These are phyloP conservation scores for Colletotrichum sp. DNA, from an alignment of 2,329 filamentous ascomycete species.

Conservation along the genomic window DNA sequence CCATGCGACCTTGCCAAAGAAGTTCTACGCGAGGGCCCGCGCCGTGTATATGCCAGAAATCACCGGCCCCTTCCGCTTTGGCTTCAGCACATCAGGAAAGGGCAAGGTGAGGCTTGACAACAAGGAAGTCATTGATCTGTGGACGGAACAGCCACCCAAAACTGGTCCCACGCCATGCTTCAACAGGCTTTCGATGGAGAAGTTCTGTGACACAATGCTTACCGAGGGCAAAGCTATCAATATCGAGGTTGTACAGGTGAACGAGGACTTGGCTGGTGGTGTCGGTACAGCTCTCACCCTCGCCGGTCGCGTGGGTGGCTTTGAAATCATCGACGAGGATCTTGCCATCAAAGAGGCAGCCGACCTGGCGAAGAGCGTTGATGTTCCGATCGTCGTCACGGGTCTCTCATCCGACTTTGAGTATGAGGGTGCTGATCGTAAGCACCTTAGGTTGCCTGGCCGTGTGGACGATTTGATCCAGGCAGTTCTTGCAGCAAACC, in stretches of 20 bases:
- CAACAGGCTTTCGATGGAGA: slow-evolving; percentile 21
- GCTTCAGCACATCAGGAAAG: slow-evolving; percentile 24
- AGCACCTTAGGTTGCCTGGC: slow-evolving; percentile 78
- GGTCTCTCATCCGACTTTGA: slow-evolving; percentile 85
- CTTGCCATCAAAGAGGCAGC: slow-evolving; percentile 70
- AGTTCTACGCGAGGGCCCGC: slow-evolving; percentile 15
- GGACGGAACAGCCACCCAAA: slow-evolving; percentile 16
- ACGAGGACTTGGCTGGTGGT: slow-evolving; percentile 25
- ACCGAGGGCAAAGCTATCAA: neutral
- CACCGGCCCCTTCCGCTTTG: slow-evolving; percentile 8
- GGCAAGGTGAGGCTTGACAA: slow-evolving; percentile 29
- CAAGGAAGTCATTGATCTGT: slow-evolving; percentile 28
- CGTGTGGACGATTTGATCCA: slow-evolving; percentile 72
- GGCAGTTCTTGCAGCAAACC: slow-evolving; percentile 69
- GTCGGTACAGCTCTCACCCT: slow-evolving; percentile 24
- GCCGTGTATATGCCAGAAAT: slow-evolving; percentile 5
- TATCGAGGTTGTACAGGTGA: slow-evolving; percentile 16
- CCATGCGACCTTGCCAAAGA: slow-evolving; percentile 11
- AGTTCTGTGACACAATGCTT: neutral
- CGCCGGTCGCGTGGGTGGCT: slow-evolving; percentile 58
- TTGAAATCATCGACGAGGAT: slow-evolving; percentile 59
- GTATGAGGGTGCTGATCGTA: slow-evolving; percentile 78
- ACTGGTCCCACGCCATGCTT: slow-evolving; percentile 20
- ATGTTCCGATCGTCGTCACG: slow-evolving; percentile 76
- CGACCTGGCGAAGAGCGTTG: slow-evolving; percentile 69